Evolutionary conservation across 2,329 filamentous ascomycete species (phyloP), one percentile per base, ranked within the genome.

Genomic region (Aspergillus bombycis): DNA sequence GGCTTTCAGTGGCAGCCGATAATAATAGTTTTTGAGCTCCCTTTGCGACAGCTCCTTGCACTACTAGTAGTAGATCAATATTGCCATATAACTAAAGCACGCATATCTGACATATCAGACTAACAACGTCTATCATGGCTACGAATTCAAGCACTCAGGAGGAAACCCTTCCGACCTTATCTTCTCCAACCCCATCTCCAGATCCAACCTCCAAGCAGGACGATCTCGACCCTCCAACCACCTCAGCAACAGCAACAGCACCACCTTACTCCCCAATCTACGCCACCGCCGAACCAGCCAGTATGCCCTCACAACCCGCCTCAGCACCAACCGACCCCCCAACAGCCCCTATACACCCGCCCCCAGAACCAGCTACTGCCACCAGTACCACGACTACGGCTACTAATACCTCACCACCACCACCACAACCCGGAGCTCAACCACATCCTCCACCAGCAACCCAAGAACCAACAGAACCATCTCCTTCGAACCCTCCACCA

Each of bases 381-480:
- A 75, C 79, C 1, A 68, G 67, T 8, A 65, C 67, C 52, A 67
- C 68, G 8, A 63, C 71, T 16, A 64, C 70, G 30, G 62, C 70
- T 21, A 65, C 69, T 30, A 65, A 69, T n/a, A 65, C 69, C 12
- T 71, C 77, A 3, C 78, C 80, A 26, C 79, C 79, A 52, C 74
- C 78, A 7, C 79, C 80, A 9, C 78, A 78, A 66, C 74, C 80
- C 34, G 79, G 78, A 23, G 73, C 71, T 32, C 66, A 61, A 10
- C 70, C 72, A 32, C 52, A 30, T 5, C 55, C 63, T 0, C 60
- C 61, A 34, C 34, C 64, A 41, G 43, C 54, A 10, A 11, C 61
- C 8, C 38, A 65, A 54, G 41, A 50, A 10, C 11, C 63, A 46
- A 23, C 64, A 53, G 34, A 60, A 21, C 41, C 61, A 11, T 41